These are phyloP conservation scores for Epichloe festucae DNA, from an alignment of 2,329 filamentous ascomycete species.

Conservation along the genomic window DNA sequence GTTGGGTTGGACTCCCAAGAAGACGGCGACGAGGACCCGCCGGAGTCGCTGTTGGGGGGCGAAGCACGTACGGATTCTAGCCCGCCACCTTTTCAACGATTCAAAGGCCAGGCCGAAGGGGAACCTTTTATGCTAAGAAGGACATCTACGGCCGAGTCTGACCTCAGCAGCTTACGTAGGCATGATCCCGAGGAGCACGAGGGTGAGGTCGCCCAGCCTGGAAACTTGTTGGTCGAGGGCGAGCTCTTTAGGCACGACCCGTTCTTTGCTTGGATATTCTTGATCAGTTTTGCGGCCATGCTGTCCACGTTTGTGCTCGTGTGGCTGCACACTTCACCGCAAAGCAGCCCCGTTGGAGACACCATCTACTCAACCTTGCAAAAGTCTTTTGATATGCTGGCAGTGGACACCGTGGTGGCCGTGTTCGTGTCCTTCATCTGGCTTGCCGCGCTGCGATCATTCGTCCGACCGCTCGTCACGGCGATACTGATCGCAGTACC, in stretches of 20 bases:
- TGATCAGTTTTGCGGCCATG: conserved; percentile 72
- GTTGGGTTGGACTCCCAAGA: conserved; percentile 64
- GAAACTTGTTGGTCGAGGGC: conserved; percentile 43
- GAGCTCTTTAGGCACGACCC: conserved; percentile 73
- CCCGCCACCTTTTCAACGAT: conserved; percentile 50
- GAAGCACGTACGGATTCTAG: conserved; percentile 39
- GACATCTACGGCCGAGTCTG: conserved; percentile 33
- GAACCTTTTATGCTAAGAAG: conserved; percentile 29
- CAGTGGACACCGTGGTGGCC: conserved; percentile 83
- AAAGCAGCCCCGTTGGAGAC: conserved; percentile 67
- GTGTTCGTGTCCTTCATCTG: conserved; percentile 79
- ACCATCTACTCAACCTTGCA: conserved; percentile 87
- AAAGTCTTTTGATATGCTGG: conserved; percentile 77
- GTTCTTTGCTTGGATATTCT: conserved; percentile 83
- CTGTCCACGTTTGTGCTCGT: conserved; percentile 83
- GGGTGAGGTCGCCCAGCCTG: conserved; percentile 17
- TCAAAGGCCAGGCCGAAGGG: conserved; percentile 29
- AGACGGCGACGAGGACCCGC: conserved; percentile 43
- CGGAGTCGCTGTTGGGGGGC: conserved; percentile 44
- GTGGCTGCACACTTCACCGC: conserved; percentile 71
- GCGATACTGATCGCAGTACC: conserved; percentile 75
- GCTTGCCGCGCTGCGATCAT: conserved; percentile 78
- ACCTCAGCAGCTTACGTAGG: conserved; percentile 26
- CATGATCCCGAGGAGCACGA: conserved; percentile 26
- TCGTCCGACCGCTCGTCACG: conserved; percentile 72